These are phyloP conservation scores for Paratinospora sagittata DNA, from an alignment of 164 flowering plant species.

Conservation along the genomic window DNA sequence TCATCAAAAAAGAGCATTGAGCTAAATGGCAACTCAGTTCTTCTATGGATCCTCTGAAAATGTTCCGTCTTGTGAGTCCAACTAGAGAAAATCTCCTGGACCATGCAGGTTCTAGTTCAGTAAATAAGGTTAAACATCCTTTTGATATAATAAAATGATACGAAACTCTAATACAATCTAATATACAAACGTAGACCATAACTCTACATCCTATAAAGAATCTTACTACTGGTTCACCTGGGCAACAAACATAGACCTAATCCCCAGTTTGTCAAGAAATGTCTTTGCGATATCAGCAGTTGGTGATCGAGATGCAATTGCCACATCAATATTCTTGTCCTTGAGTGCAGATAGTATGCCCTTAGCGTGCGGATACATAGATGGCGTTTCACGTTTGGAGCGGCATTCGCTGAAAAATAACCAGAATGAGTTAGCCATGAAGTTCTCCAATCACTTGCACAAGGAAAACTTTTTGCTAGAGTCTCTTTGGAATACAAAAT, in stretches of 20 bases:
- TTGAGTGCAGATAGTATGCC: constrained; percentile 82
- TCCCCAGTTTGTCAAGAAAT: constrained; percentile 65
- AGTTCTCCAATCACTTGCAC: background rate
- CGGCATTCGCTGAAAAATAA: constrained; percentile 64
- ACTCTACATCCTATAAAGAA: background rate
- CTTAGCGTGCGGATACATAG: constrained; percentile 73
- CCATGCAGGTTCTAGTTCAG: background rate
- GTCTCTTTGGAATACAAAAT: background rate
- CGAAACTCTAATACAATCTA: background rate
- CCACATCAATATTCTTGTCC: constrained; percentile 78
- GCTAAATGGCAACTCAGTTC: constrained; percentile 68
- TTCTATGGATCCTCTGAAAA: constrained; percentile 68
- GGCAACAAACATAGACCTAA: constrained; percentile 71
- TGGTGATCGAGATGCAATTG: constrained; percentile 96
- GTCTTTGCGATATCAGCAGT: constrained; percentile 80
- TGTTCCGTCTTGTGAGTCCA: constrained; percentile 95
- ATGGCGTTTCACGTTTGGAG: constrained; percentile 78
- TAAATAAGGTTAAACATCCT: too few relatives aligned
- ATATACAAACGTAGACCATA: background rate
- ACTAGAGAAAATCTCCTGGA: constrained; percentile 88
- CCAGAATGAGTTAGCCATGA: background rate
- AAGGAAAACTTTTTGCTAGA: background rate
- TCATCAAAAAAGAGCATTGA: constrained; percentile 97
- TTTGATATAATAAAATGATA: too few relatives aligned
- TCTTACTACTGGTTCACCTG: constrained; percentile 40